These are phyloP conservation scores for Luvunga scandens DNA, from an alignment of 345 rosid species.

Conservation along the genomic window DNA sequence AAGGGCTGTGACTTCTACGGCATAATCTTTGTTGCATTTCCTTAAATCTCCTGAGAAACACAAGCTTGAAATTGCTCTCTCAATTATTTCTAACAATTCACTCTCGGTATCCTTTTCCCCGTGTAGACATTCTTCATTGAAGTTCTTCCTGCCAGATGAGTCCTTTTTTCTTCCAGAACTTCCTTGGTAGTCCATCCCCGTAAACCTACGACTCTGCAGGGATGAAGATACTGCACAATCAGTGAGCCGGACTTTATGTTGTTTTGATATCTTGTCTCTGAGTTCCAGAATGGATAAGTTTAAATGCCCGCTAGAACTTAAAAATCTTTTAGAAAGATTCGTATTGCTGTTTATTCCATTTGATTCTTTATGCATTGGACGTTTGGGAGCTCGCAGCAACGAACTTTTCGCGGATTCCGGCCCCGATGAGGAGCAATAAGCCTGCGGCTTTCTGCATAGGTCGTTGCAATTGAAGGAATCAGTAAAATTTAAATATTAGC, in stretches of 20 bases:
- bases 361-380: slow-evolving; percentile 24
- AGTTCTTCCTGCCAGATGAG: slow-evolving; percentile 15
- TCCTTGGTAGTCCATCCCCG: slow-evolving; percentile 8
- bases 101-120: slow-evolving; percentile 30
- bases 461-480: not conserved
- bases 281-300: slow-evolving; percentile 41
- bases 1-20: slow-evolving; percentile 55
- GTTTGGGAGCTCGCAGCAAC: slow-evolving; percentile 21
- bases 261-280: slow-evolving; percentile 28
- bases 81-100: slow-evolving; percentile 51
- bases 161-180: slow-evolving; percentile 31
- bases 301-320: slow-evolving; percentile 34
- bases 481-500: not conserved
- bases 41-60: slow-evolving; percentile 49
- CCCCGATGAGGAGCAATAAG: slow-evolving; percentile 25
- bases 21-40: slow-evolving; percentile 51
- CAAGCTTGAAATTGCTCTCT: slow-evolving; percentile 52
- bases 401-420: slow-evolving; percentile 11
- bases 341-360: slow-evolving; percentile 20
- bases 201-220: slow-evolving; percentile 15
- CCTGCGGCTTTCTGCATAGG: slow-evolving; percentile 34
- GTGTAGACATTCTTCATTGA: slow-evolving; percentile 17
- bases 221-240: slow-evolving; percentile 37
- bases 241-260: slow-evolving; percentile 33
- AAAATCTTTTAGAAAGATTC: slow-evolving; percentile 28